Evolutionary conservation across 2,329 filamentous ascomycete species (phyloP), one percentile per base, ranked within the genome.

Genomic region (Diaporthe citriasiana): DNA sequence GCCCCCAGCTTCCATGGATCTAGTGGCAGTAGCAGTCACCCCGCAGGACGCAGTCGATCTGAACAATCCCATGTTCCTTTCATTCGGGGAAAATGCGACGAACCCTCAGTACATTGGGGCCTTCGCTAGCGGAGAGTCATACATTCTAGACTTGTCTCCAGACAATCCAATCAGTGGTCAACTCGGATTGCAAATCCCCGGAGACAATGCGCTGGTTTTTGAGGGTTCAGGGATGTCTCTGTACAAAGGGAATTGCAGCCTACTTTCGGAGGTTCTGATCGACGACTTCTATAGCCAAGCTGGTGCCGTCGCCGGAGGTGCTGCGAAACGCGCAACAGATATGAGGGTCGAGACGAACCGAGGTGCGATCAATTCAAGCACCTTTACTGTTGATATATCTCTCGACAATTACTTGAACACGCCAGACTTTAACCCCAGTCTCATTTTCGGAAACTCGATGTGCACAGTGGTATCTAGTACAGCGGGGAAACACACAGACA

Each of bases 71-170:
- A 70, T 78, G 51, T 73, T 78, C 40, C 72, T 79, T 60, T 77
- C 78, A n/a, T 60, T 76, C n/a, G 74, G 73, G 9, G 72, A 78
- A n/a, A 78, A 79, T 45, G 76, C 70, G 25, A 79, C 78, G 30
- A 72, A 73, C 12, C 78, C 77, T n/a, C 73, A 76, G 27, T 79
- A 79, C 55, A 57, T 79, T 7, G 77, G 73, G 1, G 76, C 76
- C 3, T 19, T 78, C 30, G 74, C 77, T 12, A 70, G 74, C 38
- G 78, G 78, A 3, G 74, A 63, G 40, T 75, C 74, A 1, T 73
- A 74, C 40, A 38, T 78, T 10, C 73, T 79, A 2, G 77, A 79
- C 35, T 17, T 78, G 1, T 79, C 78, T 1, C 57, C 76, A 42
- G 72, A 76, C 25, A 72, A 76, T 19, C 73, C 77, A 1, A 65